Base-by-base conservation (phyloP, 805 yeast genomes). In the Kurtzmaniella fragi region DNA sequence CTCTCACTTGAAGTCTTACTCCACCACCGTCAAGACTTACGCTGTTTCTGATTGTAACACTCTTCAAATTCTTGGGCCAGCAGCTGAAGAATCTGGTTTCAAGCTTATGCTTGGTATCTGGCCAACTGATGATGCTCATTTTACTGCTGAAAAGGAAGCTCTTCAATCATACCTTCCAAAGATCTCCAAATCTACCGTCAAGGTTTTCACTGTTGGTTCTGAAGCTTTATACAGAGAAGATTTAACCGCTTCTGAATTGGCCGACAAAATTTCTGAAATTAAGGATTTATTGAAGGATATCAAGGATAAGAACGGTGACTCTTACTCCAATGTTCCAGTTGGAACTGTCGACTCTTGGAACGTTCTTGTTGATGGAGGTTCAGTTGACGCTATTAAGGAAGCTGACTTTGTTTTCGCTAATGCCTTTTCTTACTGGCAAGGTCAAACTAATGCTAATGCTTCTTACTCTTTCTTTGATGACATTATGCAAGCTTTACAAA, bases 381-480 rank as follows among this genome's bases (percentile, higher is more conserved):
- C 82, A 48, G 53, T 66, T 37, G 77, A 83, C 17, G 95, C 84
- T 41, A 81, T 91, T 58, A 53, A 78, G 61, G 90, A 88, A 38
- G 71, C 95, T 35, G 98, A 91, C 62, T 71, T 87, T 54, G 80
- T 89, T 45, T 84, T 82, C 62, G 95, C 96, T 56, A 91, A 91
- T 61, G 97, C 96, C 37, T 91, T 91, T 77, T 86, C 97, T 7
- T 91, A 90, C 82, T 91, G 98, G 98, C 98, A 91, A 73, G 97
- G 97, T 32, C 97, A 89, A 72, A 75, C 88, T 50, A 76, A 75
- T 77, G 57, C 63, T 36, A 90, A 90, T 63, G 78, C 96, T 20
- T 79, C 95, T 13, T 86, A 78, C 75, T 88, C 96, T 2, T 91
- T 90, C 83, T 78, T 88, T 50, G 97, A 90, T 62, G 97, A 91